Conservation (phyloP, 345 rosid genomes). For the Acer saccharum region DNA sequence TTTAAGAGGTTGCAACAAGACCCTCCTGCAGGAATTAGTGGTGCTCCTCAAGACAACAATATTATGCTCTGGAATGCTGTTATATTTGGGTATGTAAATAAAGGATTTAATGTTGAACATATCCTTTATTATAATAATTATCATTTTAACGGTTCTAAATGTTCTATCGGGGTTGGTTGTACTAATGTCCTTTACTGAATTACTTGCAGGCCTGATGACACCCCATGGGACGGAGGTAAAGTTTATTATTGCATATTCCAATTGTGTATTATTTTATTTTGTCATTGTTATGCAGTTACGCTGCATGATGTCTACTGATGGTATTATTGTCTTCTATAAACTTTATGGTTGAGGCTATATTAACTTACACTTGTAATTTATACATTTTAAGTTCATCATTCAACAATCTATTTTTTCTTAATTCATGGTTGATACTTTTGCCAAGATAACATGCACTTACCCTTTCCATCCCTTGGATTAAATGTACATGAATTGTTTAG, state of each 20-base stretch:
- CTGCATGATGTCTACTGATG: not conserved
- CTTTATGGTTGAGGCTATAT: not conserved
- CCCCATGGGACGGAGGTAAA: slow-evolving; percentile 81
- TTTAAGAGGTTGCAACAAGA: slow-evolving; percentile 77
- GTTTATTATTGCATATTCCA: not conserved
- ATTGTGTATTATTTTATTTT: not conserved
- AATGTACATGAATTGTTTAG: not conserved
- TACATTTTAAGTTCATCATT: not conserved
- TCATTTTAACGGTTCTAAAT: not conserved
- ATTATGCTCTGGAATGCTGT: slow-evolving; percentile 79
- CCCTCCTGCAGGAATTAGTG: slow-evolving; percentile 75
- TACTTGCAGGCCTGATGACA: slow-evolving; percentile 64
- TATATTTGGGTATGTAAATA: slow-evolving; percentile 60
- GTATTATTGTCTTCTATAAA: not conserved
- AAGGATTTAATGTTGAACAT: not conserved
- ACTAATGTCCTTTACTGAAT: slow-evolving; percentile 12
- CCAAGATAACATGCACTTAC: not conserved
- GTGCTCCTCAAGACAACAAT: slow-evolving; percentile 73
- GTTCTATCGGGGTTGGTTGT: slow-evolving; percentile 3
- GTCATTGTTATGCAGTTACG: not conserved
- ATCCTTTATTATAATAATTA: not conserved
- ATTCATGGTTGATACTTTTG: not conserved
- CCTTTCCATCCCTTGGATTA: not conserved
- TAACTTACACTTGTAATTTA: not conserved
- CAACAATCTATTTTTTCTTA: not conserved